phyloP scores from a whole-genome alignment of 1,139 yeast species.

The Geotrichum siamense region DNA sequence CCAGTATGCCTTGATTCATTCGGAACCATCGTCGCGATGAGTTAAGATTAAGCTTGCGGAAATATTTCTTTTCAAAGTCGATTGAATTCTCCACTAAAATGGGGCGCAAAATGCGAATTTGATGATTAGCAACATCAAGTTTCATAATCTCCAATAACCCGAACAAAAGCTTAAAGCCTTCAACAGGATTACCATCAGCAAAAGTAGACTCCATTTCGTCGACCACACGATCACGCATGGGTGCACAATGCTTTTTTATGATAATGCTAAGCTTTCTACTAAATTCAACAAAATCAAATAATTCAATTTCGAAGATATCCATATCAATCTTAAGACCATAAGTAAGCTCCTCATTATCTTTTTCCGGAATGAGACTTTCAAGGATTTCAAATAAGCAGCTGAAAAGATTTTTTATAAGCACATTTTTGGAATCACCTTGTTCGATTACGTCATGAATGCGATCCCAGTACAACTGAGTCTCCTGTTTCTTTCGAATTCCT shows the following conservation, averaged over 20 bases:
- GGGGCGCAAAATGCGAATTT: conserved; percentile 77
- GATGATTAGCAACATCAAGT: conserved; percentile 91
- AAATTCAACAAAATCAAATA: conserved; percentile 59
- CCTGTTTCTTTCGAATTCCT: conserved; percentile 66
- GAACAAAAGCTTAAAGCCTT: conserved; percentile 71
- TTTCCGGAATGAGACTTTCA: conserved; percentile 57
- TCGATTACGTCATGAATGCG: conserved; percentile 59
- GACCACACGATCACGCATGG: conserved; percentile 90
- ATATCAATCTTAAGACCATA: conserved; percentile 27
- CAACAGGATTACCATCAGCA: conserved; percentile 52
- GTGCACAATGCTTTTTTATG: conserved; percentile 84
- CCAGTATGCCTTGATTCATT: conserved; percentile 21
- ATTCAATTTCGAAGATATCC: conserved; percentile 63
- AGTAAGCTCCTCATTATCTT: conserved; percentile 2
- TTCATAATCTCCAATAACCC: conserved; percentile 94
- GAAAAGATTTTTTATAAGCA: conserved; percentile 40
- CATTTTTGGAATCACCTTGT: conserved; percentile 17
- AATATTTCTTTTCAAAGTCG: conserved; percentile 87
- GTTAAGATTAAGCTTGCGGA: conserved; percentile 56
- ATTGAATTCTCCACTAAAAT: conserved; percentile 81
- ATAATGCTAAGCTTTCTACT: conserved; percentile 63
- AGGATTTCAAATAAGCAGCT: conserved; percentile 71
- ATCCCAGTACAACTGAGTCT: conserved; percentile 78
- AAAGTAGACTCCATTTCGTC: conserved; percentile 72
- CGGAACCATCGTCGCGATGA: conserved; percentile 70